These are phyloP conservation scores for Ceratocystis ficicola DNA, from an alignment of 2,329 filamentous ascomycete species.

Conservation along the genomic window DNA sequence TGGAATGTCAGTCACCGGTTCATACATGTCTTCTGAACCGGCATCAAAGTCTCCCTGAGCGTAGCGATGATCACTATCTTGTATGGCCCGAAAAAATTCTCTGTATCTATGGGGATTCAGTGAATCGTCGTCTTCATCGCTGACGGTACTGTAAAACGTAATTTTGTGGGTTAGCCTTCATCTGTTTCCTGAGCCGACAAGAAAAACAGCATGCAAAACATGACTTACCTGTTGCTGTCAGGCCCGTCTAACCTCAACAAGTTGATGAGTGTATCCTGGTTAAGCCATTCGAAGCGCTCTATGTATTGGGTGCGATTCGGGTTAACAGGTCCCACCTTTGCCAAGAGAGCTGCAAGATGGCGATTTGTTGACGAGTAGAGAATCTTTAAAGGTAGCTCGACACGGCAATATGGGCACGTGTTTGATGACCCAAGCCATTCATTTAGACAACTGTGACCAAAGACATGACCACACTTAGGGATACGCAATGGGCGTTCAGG, in stretches of 20 bases:
- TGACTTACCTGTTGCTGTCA: constrained; percentile 9
- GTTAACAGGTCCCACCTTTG: constrained; percentile 14
- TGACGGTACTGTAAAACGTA: not conserved
- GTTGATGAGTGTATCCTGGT: not conserved
- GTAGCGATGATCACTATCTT: not conserved
- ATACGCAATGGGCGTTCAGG: constrained; percentile 45
- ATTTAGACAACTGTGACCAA: constrained; percentile 52
- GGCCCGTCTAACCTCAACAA: not conserved
- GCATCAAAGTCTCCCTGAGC: not conserved
- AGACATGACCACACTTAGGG: constrained; percentile 51
- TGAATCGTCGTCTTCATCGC: constrained; percentile 6
- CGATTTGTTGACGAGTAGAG: constrained; percentile 17
- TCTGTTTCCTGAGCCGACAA: constrained; percentile 1
- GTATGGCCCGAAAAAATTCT: not conserved
- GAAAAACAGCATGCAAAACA: not conserved
- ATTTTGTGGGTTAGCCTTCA: not conserved
- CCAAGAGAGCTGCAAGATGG: constrained; percentile 11
- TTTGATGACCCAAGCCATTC: constrained; percentile 53
- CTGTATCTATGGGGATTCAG: not conserved
- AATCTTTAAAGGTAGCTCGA: constrained; percentile 44
- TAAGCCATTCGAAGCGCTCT: constrained; percentile 19
- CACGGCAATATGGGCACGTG: constrained; percentile 52
- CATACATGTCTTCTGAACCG: not conserved
- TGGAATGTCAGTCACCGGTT: not conserved
- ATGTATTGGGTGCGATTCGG: not conserved